Base-by-base conservation (phyloP, 768 basidiomycete genomes). In the Cystobasidium ongulense region DNA sequence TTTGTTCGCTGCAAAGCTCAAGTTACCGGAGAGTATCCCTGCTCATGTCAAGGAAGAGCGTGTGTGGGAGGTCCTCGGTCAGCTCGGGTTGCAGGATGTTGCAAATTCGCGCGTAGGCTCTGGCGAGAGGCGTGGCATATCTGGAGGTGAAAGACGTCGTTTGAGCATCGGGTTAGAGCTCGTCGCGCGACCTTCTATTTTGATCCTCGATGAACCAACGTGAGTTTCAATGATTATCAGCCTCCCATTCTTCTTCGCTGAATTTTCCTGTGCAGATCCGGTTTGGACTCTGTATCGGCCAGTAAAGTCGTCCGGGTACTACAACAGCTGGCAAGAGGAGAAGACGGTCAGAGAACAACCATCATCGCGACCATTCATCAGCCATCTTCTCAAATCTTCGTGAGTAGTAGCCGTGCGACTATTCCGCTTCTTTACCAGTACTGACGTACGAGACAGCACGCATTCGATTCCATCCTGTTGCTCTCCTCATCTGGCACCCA, bases 111-210 rank as follows among this genome's bases (percentile, higher is more conserved):
- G 89, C 70, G 93, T 96, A 43, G 87, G 88, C 2, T 87, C 88
- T 11, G 86, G 87, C 4, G 88, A 89, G 75, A 84, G 86, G 23
- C 84, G 92, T 59, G 93, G 91, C 0, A 92, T 96, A 64, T 90
- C 89, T 77, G 93, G 93, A 13, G 93, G 93, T 11, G 92, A 96
- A 81, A 90, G 90, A 84, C 85, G 93, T 57, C 83, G 93, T 63
- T 90, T 96, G 4, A 91, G 89, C 73, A 94, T 96, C 74, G 93
- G 92, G 4, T 82, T 93, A 41, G 93, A 95, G 82, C 84, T 96
- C 11, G 88, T 95, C 61, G 88, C 90, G 0, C 85, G 85, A 46
- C 93, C 93, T 0, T 90, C 92, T 78, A 84, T 96, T 13, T 81
- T 96, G 46, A 86, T 95, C 33, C 84, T 92, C 36, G 93, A 96